Base-by-base conservation (phyloP, 108 stramenopile genomes). In the Discostella stelligeroides region DNA sequence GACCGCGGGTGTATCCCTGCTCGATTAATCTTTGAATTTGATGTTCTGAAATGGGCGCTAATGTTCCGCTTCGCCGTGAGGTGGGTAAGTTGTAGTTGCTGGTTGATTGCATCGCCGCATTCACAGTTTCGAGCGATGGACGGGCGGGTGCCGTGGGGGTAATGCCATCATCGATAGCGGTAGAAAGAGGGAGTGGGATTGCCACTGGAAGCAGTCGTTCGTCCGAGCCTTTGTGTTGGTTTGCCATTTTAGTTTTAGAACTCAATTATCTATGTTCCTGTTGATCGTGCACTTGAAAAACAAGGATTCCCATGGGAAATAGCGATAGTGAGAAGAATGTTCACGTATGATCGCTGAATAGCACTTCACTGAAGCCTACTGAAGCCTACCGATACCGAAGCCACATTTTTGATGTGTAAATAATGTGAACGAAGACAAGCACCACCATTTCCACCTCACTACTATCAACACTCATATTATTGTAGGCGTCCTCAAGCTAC, bases 1-100 rank as follows among this genome's bases (percentile, higher is more conserved):
- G 76, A 2, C 92, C 92, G 23, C 49, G 63, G 1, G 92, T 84
- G 63, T 72, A 93, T 8, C 92, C 92, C 67, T 93, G 92, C n/a
- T 81, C 67, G 9, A 51, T 46, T 23, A 84, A 75, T 23, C 63
- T 40, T 56, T 66, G 28, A 4, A 74, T 72, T 62, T 76, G 75
- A 2, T 47, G 30, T 60, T 73, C 67, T 7, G 79, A 66, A 0
- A 72, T 58, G 27, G 60, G 40, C 18, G 62, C 46, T 7, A 58
- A 23, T 1, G 30, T 51, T 11, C 71, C 79, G 17, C 34, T 42
- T 27, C 28, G 57, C 23, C 72, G 43, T 7, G 66, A 72, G 45
- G 56, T 67, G 29, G 79, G 79, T 47, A 80, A 62, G 15, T 51
- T 41, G 67, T 80, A 80, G 66, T 57, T 73, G 55, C 60, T 61